Conservation (phyloP, 2,329 filamentous ascomycete genomes). For the Apiospora malaysiana region DNA sequence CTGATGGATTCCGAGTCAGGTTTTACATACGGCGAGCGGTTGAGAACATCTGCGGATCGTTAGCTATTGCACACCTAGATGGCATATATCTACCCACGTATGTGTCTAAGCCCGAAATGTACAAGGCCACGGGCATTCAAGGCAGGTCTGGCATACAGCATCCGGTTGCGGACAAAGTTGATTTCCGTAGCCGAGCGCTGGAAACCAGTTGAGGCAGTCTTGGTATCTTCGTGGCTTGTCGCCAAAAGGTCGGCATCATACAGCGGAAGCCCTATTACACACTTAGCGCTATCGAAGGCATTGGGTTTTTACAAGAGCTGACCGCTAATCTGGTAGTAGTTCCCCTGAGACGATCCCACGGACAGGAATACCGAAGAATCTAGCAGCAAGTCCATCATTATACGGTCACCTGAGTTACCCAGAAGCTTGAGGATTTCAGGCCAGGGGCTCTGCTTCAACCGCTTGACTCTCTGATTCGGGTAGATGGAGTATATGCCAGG, state of each 20-base stretch:
- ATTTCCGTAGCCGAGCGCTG: slow-evolving; percentile 62
- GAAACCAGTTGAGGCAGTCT: slow-evolving; percentile 20
- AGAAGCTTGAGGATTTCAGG: slow-evolving; percentile 74
- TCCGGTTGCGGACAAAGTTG: slow-evolving; percentile 78
- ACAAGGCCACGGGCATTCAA: slow-evolving; percentile 72
- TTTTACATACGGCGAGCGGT: slow-evolving; percentile 61
- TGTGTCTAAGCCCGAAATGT: slow-evolving; percentile 77
- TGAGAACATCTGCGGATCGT: slow-evolving; percentile 73
- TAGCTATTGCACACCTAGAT: slow-evolving; percentile 21
- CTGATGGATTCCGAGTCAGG: slow-evolving; percentile 24
- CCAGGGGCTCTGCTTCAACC: slow-evolving; percentile 77
- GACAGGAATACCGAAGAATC: slow-evolving; percentile 78
- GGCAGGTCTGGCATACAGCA: slow-evolving; percentile 81
- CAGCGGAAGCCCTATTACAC: slow-evolving; percentile 53
- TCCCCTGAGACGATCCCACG: slow-evolving; percentile 64
- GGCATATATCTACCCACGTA: slow-evolving; percentile 64
- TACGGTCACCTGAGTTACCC: slow-evolving; percentile 74
- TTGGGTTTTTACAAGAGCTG: slow-evolving; percentile 35
- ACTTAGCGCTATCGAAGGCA: slow-evolving; percentile 23
- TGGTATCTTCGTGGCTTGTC: slow-evolving; percentile 1
- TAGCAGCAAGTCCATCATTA: slow-evolving; percentile 79
- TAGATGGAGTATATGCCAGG: slow-evolving; percentile 69
- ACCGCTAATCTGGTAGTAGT: slow-evolving; percentile 83
- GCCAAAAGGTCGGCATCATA: slow-evolving; percentile 48
- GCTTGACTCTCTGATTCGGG: slow-evolving; percentile 72